Conservation (phyloP, 2,329 filamentous ascomycete genomes). For the Neofusicoccum ribis region DNA sequence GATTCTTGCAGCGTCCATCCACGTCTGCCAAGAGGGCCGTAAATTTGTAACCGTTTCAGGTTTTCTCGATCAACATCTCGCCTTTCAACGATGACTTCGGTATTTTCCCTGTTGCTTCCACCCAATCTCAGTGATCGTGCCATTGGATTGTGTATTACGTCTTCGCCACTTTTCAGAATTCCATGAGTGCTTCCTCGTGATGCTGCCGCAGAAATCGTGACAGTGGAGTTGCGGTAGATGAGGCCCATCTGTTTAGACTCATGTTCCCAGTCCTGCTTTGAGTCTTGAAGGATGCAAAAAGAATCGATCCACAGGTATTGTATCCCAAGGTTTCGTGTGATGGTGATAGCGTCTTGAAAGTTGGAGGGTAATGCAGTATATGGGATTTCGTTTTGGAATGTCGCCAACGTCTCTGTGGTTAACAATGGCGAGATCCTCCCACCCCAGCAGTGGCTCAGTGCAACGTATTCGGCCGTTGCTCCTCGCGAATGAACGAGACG, state of each 20-base stretch:
- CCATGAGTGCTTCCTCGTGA: background rate
- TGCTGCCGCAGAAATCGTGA: constrained; percentile 9
- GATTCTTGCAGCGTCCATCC: constrained; percentile 1
- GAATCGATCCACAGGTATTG: constrained; percentile 24
- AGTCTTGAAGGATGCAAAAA: constrained; percentile 23
- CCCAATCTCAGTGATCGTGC: background rate
- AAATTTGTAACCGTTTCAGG: background rate
- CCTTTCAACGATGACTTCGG: background rate
- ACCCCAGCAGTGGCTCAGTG: background rate
- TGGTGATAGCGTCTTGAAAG: constrained; percentile 19
- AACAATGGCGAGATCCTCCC: background rate
- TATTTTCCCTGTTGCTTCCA: background rate
- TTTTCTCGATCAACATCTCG: background rate
- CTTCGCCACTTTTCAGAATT: background rate
- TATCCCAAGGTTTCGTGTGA: background rate
- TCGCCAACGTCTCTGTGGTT: background rate
- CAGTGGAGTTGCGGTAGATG: background rate
- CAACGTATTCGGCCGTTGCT: background rate
- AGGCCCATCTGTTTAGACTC: constrained; percentile 8
- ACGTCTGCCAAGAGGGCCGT: background rate
- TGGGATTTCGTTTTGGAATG: background rate
- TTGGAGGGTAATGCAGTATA: background rate
- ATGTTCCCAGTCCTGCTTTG: constrained; percentile 6
- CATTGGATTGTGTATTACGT: background rate
- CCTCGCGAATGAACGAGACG: background rate